These are phyloP conservation scores for Wilcoxina mikolae DNA, from an alignment of 495 filamentous ascomycete genomes.

Conservation along the genomic window DNA sequence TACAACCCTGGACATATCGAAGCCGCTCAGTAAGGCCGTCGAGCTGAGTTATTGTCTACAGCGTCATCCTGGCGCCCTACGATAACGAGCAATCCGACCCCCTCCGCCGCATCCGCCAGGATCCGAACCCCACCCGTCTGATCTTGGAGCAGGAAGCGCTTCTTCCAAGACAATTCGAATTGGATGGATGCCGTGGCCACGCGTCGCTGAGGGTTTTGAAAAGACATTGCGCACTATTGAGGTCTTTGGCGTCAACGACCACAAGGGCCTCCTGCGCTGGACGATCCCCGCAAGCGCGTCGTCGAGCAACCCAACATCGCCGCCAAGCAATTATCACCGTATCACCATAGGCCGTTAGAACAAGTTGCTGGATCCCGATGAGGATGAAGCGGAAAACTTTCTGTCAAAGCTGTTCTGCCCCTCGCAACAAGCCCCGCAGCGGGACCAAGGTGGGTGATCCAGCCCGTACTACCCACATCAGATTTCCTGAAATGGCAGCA, in stretches of 20 bases:
- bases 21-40: conserved; percentile 66
- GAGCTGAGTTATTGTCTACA: conserved; percentile 93
- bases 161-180: conserved; percentile 83
- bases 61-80: conserved; percentile 87
- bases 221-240: conserved; percentile 76
- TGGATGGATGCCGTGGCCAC: conserved; percentile 95
- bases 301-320: conserved; percentile 98
- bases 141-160: conserved; percentile 40
- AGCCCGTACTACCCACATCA: no score
- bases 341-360: conserved; percentile 82
- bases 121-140: conserved; percentile 33
- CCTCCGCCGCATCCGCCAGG: conserved; percentile 72
- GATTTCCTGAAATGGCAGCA: no score
- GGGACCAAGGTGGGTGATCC: no score
- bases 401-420: conserved; percentile 86
- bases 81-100: conserved; percentile 98
- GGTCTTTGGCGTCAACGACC: conserved; percentile 66
- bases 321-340: conserved; percentile 95
- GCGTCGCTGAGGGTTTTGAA: conserved; percentile 71
- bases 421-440: no score
- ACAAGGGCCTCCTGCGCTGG: conserved; percentile 69
- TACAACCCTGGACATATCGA: conserved; percentile 84
- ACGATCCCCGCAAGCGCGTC: conserved; percentile 88
- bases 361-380: conserved; percentile 73
- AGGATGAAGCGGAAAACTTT: conserved; percentile 97